phyloP scores from a whole-genome alignment of 345 rosid genomes.

The Bruguiera parviflora region DNA sequence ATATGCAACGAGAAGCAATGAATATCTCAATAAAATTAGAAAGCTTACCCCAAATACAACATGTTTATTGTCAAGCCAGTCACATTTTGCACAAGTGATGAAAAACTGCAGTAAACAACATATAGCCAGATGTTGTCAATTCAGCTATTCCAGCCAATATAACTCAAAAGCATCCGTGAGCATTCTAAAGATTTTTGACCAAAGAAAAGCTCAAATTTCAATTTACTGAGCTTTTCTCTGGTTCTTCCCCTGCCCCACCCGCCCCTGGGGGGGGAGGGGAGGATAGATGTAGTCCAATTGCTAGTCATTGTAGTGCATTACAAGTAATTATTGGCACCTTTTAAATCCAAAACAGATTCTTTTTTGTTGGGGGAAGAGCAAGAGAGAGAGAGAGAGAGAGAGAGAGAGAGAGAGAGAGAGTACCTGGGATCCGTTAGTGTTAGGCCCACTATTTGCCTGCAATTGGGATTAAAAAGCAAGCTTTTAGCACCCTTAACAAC shows the following conservation, averaged over 20 bases:
- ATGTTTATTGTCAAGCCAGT: conserved; percentile 98
- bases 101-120: conserved; percentile 66
- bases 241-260: no score
- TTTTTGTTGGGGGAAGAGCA: conserved; percentile 3
- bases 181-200: no score
- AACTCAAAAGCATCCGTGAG: neutral
- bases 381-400: neutral
- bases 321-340: no score
- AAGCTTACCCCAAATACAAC: conserved; percentile 93
- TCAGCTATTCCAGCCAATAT: neutral
- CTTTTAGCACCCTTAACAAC: neutral
- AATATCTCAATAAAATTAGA: neutral
- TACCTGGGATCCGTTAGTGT: conserved; percentile 92
- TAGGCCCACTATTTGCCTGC: conserved; percentile 94
- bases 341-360: no score
- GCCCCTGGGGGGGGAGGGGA: no score
- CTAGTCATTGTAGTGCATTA: no score
- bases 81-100: conserved; percentile 89
- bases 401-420: conserved; percentile 6
- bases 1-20: neutral
- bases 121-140: neutral
- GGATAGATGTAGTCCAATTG: no score
- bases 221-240: no score
- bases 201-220: no score
- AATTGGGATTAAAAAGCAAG: conserved; percentile 11